Base-by-base conservation (phyloP, 192 early-diverging fungal genomes). In the Linnemannia schmuckeri region DNA sequence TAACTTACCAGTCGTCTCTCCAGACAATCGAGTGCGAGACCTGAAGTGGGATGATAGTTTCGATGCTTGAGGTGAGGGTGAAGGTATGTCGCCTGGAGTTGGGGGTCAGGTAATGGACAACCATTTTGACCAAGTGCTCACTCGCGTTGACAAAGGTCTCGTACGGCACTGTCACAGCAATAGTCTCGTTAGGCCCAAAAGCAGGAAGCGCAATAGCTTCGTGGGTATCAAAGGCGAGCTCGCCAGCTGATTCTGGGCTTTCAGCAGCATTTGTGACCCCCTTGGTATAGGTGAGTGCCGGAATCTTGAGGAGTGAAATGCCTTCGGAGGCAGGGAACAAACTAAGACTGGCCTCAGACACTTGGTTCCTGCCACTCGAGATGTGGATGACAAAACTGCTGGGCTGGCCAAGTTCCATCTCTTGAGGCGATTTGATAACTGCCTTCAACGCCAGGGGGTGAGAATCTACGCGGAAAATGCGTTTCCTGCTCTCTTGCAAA, bases 21-120 rank as follows among this genome's bases (percentile, higher is more conserved):
- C 91, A 91, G 69, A 90, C 90, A 77, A 86, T 91, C 18, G 88
- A 93, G 70, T 90, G 89, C 0, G 90, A 93, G 18, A 94, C 89
- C 13, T 82, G 72, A 22, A 96, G 74, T 35, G 92, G 91, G 37
- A 91, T 81, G 46, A 85, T 73, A 22, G 94, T 87, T 4, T 92
- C 90, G 24, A 95, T 83, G 37, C 76, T 88, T 54, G 94, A 86
- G 3, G 90, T 88, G 13, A 90, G 89, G 13, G 86, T 79, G 63
- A 92, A 93, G 30, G 88, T 70, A 52, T 81, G 81, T 54, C 68
- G 70, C 70, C 81, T 75, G 44, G 89, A 57, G 72, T 82, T 77
- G 79, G 79, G 85, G 1, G 85, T 75, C 30, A 87, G 76, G 54
- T 87, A 87, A 2, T 81, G 75, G 4, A 87, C 80, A 27, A 37